These are phyloP conservation scores for Boletus tomentosulus DNA, from an alignment of 768 basidiomycete species.

Conservation along the genomic window DNA sequence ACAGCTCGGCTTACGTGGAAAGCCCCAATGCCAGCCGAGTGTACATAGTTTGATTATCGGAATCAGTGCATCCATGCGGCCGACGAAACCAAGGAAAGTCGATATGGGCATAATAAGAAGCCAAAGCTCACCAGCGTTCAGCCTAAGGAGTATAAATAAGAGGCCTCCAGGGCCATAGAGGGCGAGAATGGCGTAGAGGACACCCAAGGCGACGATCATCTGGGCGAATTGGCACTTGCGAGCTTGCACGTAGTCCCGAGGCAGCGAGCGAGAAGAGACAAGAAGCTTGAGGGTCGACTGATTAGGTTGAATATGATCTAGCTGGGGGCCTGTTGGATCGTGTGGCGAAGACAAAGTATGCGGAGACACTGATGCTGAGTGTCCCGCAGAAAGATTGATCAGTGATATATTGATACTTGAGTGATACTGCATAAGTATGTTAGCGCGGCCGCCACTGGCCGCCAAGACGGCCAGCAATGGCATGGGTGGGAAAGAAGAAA, in stretches of 20 bases:
- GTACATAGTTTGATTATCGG: not conserved
- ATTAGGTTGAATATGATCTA: not conserved
- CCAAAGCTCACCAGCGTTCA: constrained; percentile 10
- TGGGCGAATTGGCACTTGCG: not conserved
- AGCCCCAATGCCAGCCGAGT: not conserved
- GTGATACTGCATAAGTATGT: not conserved
- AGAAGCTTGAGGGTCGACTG: not conserved
- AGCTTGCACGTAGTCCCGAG: not conserved
- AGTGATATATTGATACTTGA: not conserved
- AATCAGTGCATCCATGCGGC: not conserved
- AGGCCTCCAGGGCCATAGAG: constrained; percentile 17
- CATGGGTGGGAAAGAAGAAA: not conserved
- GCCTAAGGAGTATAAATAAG: constrained; percentile 1
- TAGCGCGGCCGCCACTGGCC: not conserved
- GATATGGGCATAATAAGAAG: not conserved
- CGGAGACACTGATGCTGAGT: not conserved
- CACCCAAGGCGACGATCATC: constrained; percentile 25
- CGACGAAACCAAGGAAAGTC: not conserved
- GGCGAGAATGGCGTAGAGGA: constrained; percentile 18
- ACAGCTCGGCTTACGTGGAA: not conserved
- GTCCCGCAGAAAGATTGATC: not conserved
- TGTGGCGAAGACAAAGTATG: not conserved
- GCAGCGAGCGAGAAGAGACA: not conserved
- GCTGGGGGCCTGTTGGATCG: not conserved
- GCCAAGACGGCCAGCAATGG: not conserved